Conservation (phyloP, 495 filamentous ascomycete genomes). For the Patellaria atrata region DNA sequence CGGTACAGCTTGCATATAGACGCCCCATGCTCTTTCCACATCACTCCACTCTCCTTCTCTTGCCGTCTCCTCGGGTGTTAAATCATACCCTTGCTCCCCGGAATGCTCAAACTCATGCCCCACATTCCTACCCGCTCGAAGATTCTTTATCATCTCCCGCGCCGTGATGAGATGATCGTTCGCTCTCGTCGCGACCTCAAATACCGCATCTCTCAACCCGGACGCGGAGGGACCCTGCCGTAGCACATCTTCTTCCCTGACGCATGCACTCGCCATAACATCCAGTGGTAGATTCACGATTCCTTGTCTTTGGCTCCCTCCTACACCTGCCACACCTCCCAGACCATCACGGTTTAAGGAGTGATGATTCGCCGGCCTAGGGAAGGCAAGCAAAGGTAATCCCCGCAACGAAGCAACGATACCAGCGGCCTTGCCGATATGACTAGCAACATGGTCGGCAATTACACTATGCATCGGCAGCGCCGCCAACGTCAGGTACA, state of each 20-base stretch:
- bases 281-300: constrained; percentile 71
- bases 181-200: constrained; percentile 78
- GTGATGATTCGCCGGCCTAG: constrained; percentile 44
- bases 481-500: constrained; percentile 72
- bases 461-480: constrained; percentile 63
- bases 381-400: constrained; percentile 69
- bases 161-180: constrained; percentile 93
- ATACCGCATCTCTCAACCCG: constrained; percentile 78
- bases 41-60: too few species aligned
- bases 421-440: constrained; percentile 86
- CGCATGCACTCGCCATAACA: constrained; percentile 64
- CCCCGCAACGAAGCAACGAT: constrained; percentile 75
- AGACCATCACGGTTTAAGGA: constrained; percentile 27
- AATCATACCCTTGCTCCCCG: constrained; percentile 60
- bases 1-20: constrained; percentile 65
- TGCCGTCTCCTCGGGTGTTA: constrained; percentile 26
- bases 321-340: constrained; percentile 25
- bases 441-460: constrained; percentile 84
- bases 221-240: constrained; percentile 59
- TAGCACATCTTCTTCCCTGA: constrained; percentile 81
- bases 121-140: constrained; percentile 53
- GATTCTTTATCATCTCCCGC: constrained; percentile 71
- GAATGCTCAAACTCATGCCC: constrained; percentile 81
- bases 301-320: constrained; percentile 36
- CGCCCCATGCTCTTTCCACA: constrained; percentile 42